phyloP scores from a whole-genome alignment of 768 basidiomycete genomes.

The Tulasnella sp. region DNA sequence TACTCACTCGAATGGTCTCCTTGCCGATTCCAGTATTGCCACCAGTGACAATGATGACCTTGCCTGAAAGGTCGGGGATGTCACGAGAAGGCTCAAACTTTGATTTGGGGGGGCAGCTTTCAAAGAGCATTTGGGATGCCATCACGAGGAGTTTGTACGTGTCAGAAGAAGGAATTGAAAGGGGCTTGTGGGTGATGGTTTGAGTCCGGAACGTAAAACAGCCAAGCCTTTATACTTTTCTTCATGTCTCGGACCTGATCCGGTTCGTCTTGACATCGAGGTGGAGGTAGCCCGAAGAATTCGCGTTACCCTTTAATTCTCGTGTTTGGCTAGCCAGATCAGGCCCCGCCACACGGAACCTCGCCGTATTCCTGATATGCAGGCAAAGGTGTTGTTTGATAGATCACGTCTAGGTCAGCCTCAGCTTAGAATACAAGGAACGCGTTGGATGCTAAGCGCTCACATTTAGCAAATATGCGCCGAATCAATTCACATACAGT shows the following conservation, averaged over 20 bases:
- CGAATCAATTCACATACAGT: too few relatives aligned
- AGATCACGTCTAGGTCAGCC: too few relatives aligned
- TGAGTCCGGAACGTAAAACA: neutral
- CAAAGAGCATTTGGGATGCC: neutral
- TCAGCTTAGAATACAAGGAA: too few relatives aligned
- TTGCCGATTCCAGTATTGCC: conserved; percentile 30
- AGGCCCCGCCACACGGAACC: neutral
- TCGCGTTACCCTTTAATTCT: neutral
- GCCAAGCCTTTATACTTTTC: neutral
- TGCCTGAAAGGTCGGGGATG: conserved; percentile 26
- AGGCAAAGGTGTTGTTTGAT: neutral
- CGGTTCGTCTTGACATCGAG: neutral
- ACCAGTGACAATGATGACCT: conserved; percentile 26
- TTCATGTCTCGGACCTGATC: neutral
- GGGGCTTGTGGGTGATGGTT: neutral
- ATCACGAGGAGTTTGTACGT: neutral
- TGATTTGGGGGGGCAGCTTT: conserved; percentile 14
- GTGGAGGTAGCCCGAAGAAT: neutral
- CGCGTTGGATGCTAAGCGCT: too few relatives aligned
- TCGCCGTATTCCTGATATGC: neutral
- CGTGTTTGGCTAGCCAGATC: neutral
- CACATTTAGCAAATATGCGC: too few relatives aligned
- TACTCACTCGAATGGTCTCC: conserved; percentile 24
- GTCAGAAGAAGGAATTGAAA: neutral
- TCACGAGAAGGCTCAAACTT: conserved; percentile 18